These are phyloP conservation scores for Populus davidiana DNA, from an alignment of 345 rosid species.

Conservation along the genomic window DNA sequence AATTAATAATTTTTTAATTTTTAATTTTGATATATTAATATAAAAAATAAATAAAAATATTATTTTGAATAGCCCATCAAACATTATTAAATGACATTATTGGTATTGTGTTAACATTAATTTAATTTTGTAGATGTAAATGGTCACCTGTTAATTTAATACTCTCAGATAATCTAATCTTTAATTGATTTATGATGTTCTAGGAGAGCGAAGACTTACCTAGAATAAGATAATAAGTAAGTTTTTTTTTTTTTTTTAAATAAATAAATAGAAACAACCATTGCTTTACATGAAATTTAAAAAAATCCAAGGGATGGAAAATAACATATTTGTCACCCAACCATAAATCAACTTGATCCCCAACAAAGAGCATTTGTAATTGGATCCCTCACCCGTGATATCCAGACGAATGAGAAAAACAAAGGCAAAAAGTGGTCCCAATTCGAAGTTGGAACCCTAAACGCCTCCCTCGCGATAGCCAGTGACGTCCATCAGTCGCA, in stretches of 20 bases:
- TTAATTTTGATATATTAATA: no score
- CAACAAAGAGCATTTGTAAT: neutral
- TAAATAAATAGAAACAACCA: neutral
- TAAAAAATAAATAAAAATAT: no score
- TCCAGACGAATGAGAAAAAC: neutral
- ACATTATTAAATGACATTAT: neutral
- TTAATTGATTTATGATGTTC: neutral
- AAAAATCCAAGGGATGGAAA: neutral
- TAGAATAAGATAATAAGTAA: neutral
- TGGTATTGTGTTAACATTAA: no score
- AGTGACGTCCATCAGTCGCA: neutral
- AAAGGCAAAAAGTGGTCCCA: neutral
- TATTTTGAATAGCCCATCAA: neutral
- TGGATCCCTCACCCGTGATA: neutral
- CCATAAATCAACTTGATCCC: neutral
- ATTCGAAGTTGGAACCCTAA: neutral
- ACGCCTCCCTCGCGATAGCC: neutral
- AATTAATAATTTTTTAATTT: no score
- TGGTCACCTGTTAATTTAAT: neutral
- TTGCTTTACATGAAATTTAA: neutral
- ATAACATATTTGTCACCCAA: neutral
- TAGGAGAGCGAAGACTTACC: neutral
- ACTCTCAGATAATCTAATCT: no score
- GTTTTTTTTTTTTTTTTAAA: no score
- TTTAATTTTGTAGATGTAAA: neutral